Conservation (phyloP, 257 asterid genomes). For the Cruciata laevipes region DNA sequence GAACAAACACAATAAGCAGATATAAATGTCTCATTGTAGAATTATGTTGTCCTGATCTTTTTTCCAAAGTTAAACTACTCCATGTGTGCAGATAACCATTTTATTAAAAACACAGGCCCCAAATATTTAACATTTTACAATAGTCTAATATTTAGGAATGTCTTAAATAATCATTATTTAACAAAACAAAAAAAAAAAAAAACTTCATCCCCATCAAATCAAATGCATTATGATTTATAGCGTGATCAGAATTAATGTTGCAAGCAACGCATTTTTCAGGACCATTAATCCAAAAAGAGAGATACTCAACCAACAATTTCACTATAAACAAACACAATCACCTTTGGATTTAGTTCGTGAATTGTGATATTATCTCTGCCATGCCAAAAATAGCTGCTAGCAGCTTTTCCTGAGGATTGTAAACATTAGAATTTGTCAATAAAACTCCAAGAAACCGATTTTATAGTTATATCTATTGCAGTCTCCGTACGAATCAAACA, state of each 20-base stretch:
- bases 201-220: too few relatives aligned
- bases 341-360: slow-evolving; percentile 96
- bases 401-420: slow-evolving; percentile 59
- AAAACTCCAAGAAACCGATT: neutral
- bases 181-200: neutral
- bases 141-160: neutral
- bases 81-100: neutral
- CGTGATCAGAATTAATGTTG: too few relatives aligned
- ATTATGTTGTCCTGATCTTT: too few relatives aligned
- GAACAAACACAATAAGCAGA: neutral
- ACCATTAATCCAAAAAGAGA: neutral
- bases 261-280: neutral
- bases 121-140: neutral
- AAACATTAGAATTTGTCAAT: slow-evolving; percentile 1
- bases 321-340: slow-evolving; percentile 19
- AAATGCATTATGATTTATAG: too few relatives aligned
- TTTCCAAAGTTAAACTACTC: neutral
- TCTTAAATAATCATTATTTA: neutral
- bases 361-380: slow-evolving; percentile 68
- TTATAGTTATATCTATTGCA: too few relatives aligned
- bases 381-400: slow-evolving; percentile 84
- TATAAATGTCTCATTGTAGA: neutral
- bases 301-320: slow-evolving; percentile 5
- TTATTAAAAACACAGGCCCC: neutral
- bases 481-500: too few relatives aligned